Evolutionary conservation across 441 rosid genomes (phyloP).

Genomic region (Breynia disticha): DNA sequence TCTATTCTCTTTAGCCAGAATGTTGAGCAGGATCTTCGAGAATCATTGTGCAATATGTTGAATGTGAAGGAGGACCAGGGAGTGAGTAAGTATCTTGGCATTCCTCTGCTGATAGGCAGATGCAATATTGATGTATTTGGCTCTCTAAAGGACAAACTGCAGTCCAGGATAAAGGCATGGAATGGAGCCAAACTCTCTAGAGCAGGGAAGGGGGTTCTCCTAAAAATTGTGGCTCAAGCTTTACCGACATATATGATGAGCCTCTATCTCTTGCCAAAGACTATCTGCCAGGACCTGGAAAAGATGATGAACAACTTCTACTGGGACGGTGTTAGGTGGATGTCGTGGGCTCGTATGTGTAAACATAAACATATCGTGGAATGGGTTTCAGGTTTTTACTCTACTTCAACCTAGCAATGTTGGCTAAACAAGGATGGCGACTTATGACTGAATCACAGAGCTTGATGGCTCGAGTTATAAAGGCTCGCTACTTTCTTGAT

Average conservation of each 20-base stretch:
- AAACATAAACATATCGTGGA: not conserved
- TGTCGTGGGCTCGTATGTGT: not conserved
- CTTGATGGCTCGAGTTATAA: not conserved
- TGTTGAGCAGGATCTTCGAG: too few relatives aligned
- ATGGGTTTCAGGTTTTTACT: not conserved
- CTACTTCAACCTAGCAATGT: not conserved
- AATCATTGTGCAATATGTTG: too few relatives aligned
- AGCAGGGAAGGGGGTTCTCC: not conserved
- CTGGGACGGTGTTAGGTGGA: not conserved
- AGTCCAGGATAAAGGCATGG: too few relatives aligned
- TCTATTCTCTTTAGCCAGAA: too few relatives aligned
- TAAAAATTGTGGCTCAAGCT: not conserved
- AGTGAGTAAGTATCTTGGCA: too few relatives aligned
- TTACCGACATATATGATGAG: not conserved
- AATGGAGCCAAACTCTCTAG: too few relatives aligned
- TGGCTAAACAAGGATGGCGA: slow-evolving; percentile 3
- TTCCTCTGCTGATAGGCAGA: too few relatives aligned
- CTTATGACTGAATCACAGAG: not conserved
- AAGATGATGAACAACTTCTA: not conserved
- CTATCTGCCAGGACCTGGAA: not conserved
- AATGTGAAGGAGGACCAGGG: too few relatives aligned
- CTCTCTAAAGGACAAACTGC: too few relatives aligned
- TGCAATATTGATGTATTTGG: too few relatives aligned
- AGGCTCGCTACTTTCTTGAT: not conserved
- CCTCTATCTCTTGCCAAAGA: not conserved